A percentile compares a stretch with the other conserved stretches of the same genome.
Evolutionary conservation across 176 grass and related monocot species (phyloP).

Genomic region (Cocos nucifera): DNA sequence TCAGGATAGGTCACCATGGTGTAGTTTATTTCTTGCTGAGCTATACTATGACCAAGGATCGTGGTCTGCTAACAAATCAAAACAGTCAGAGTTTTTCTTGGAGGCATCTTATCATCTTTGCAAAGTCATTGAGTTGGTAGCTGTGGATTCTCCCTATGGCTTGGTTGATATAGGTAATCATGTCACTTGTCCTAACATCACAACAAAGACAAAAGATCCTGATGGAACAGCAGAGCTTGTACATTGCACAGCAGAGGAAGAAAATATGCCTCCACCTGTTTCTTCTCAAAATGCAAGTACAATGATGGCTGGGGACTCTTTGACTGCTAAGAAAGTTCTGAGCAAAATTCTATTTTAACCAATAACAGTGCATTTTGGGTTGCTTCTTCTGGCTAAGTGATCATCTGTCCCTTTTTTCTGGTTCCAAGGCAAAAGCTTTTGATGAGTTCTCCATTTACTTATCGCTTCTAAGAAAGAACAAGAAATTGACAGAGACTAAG

Average conservation of each 20-base stretch:
- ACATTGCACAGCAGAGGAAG: conserved; percentile 23
- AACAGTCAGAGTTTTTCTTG: conserved; percentile 39
- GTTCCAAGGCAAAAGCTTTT: conserved; percentile 68
- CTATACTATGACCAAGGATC: conserved; percentile 73
- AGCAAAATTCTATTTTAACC: conserved; percentile 24
- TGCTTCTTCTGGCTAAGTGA: conserved; percentile 81
- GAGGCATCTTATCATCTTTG: conserved; percentile 86
- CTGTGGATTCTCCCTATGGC: conserved; percentile 41
- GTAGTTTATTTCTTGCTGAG: conserved; percentile 92
- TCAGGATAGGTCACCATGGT: conserved; percentile 49
- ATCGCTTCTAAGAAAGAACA: conserved; percentile 45
- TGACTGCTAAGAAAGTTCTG: conserved; percentile 23
- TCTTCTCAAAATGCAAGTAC: conserved; percentile 22
- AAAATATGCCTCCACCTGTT: conserved; percentile 11
- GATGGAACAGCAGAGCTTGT: conserved; percentile 16
- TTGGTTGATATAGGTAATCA: conserved; percentile 26
- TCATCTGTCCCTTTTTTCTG: conserved; percentile 62
- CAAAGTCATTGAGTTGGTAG: conserved; percentile 65
- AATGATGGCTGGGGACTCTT: conserved; percentile 4
- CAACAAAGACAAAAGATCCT: conserved; percentile 19
- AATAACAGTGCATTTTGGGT: conserved; percentile 53
- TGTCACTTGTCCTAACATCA: conserved; percentile 2
- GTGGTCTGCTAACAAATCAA: conserved; percentile 48
- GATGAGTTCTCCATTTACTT: conserved; percentile 67
- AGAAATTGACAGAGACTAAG: conserved; percentile 21